Conservation (phyloP, 2,329 filamentous ascomycete genomes). For the Penicillium sp. region DNA sequence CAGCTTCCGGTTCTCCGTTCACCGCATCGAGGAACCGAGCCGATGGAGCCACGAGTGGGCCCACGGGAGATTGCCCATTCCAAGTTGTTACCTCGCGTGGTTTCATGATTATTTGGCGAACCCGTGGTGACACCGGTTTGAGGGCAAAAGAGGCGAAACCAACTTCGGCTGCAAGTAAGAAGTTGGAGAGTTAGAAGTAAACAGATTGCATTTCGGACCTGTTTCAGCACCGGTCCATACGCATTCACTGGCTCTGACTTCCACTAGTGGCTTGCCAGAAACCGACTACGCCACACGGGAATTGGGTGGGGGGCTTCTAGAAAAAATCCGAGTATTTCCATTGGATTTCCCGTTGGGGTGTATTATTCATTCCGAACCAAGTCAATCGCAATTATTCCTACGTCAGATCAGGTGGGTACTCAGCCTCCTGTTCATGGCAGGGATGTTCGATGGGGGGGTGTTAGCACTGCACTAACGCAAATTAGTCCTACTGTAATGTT, state of each 20-base stretch:
- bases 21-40: constrained; percentile 23
- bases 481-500: constrained; percentile 16
- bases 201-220: no score
- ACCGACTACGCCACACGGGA: constrained; percentile 12
- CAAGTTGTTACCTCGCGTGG: constrained; percentile 25
- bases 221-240: not conserved
- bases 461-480: constrained; percentile 19
- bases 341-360: constrained; percentile 23
- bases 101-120: constrained; percentile 22
- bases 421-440: constrained; percentile 31
- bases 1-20: constrained; percentile 8
- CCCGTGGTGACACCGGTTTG: constrained; percentile 5
- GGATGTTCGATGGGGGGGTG: constrained; percentile 21
- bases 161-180: not conserved
- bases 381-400: constrained; percentile 23
- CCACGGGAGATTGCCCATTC: constrained; percentile 28
- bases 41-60: constrained; percentile 24
- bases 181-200: no score
- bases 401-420: constrained; percentile 30
- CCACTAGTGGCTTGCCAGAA: constrained; percentile 16
- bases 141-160: not conserved
- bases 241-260: not conserved
- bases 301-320: constrained; percentile 26
- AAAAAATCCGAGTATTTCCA: constrained; percentile 23
- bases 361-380: constrained; percentile 18